Percentiles rank a stretch among this genome's conserved stretches.
These are phyloP conservation scores for Tardiomyces digboiensis DNA, from an alignment of 1,139 yeast species.

Conservation along the genomic window DNA sequence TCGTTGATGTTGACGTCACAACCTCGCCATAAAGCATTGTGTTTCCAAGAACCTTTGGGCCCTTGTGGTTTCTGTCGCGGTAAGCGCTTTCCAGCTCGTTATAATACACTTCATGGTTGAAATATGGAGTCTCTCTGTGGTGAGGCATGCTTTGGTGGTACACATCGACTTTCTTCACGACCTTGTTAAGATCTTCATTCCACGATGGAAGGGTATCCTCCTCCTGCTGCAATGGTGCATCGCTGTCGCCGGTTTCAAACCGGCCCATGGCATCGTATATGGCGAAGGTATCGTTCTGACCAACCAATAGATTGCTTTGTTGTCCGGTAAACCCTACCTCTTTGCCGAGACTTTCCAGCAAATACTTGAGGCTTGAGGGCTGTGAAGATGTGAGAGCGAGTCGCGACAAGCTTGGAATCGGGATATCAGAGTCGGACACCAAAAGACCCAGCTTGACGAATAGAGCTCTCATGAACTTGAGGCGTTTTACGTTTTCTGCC, in stretches of 20 bases:
- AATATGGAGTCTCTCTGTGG: slow-evolving; percentile 53
- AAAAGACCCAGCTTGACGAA: slow-evolving; percentile 54
- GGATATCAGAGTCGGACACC: slow-evolving; percentile 42
- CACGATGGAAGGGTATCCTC: slow-evolving; percentile 20
- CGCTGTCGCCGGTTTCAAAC: slow-evolving; percentile 13
- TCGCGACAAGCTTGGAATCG: slow-evolving; percentile 67
- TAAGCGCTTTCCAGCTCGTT: slow-evolving; percentile 29
- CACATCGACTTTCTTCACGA: slow-evolving; percentile 44
- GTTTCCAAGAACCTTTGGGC: slow-evolving; percentile 42
- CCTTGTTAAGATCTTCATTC: slow-evolving; percentile 43
- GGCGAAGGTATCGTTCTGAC: slow-evolving; percentile 45
- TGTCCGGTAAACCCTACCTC: slow-evolving; percentile 35
- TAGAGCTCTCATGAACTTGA: slow-evolving; percentile 45
- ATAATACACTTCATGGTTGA: slow-evolving; percentile 53
- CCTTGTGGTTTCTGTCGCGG: slow-evolving; percentile 13
- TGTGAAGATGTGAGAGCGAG: slow-evolving; percentile 34
- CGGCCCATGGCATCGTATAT: slow-evolving; percentile 26
- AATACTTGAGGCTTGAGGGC: slow-evolving; percentile 9
- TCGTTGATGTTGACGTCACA: slow-evolving; percentile 74
- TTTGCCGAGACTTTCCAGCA: slow-evolving; percentile 5
- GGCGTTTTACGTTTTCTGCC: slow-evolving; percentile 38
- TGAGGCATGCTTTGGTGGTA: slow-evolving; percentile 33
- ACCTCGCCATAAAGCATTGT: slow-evolving; percentile 75
- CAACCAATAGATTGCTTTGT: slow-evolving; percentile 36
- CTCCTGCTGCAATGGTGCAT: slow-evolving; percentile 11